Base-by-base conservation (phyloP, 2,329 filamentous ascomycete genomes). In the Fusarium virguliforme region DNA sequence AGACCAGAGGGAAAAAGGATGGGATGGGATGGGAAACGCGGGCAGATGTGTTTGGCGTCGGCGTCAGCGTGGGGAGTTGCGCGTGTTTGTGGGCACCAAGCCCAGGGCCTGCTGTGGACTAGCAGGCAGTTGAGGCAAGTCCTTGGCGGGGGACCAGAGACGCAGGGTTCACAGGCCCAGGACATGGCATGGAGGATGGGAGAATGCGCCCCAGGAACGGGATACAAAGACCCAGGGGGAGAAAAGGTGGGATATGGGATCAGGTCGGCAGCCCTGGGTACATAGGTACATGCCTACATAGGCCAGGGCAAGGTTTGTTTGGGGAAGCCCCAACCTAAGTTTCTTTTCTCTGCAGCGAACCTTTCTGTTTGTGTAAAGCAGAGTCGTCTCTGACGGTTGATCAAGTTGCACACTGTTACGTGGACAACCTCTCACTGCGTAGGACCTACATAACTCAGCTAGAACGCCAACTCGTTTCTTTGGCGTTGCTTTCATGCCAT, bases 11-110 rank as follows among this genome's bases (percentile, higher is more conserved):
- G 54, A 64, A 48, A 64, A 72, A 65, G 53, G 58, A 63, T 64
- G 63, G 63, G 60, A 64, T 70, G 64, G 53, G 58, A 62, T 62
- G 61, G 63, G 60, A 58, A 74, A 67, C 70, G 70, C 70, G 67
- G 67, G 70, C 70, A 67, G 67, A 43, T 62, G 73, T 74, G 73
- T 74, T 68, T 74, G 67, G 64, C 59, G 70, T 62, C 65, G 63
- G 70, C 67, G 70, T 69, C 55, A 61, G 65, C 67, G 57, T 68
- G 65, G 66, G 66, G 67, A 68, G 60, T 60, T 69, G 62, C 62
- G 62, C 60, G 65, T 68, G 63, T 65, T 64, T 72, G 71, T 74
- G 71, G 73, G 56, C 67, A 71, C 68, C 53, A 59, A 18, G 68
- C 48, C 65, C 57, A 69, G 54, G 68, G 68, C 60, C 46, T 65